Base-by-base conservation (phyloP, 1,284 basidiomycete genomes). In the Tausonia pullulans region DNA sequence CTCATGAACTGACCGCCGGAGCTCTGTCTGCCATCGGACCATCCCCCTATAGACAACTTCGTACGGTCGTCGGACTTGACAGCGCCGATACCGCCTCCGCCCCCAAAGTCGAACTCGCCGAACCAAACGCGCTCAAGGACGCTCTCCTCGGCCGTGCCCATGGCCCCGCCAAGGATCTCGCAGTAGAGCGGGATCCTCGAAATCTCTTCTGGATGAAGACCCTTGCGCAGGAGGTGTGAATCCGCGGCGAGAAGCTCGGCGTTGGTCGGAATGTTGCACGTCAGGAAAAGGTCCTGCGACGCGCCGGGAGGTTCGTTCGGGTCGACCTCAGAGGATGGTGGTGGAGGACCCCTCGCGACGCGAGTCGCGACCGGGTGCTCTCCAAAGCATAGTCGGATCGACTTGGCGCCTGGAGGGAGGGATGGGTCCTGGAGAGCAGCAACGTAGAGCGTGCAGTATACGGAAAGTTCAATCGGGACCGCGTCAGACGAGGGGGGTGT, bases 121-220 rank as follows among this genome's bases (percentile, higher is more conserved):
- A 61, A 65, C 64, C 64, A 65, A 14, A 65, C 54, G 8, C 64
- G 40, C 51, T 65, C 58, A 7, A 65, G 27, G 9, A 65, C 64
- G 13, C 44, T 10, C 59, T 61, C 64, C 27, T 27, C 27, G 27
- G 27, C 27, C 27, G 27, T 27, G 1, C 27, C 27, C 27, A 27
- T 27, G 4, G 49, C 16, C 43, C 39, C 39, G 41, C 57, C 56
- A 2, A 65, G 48, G 6, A 65, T 59, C 64, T 65, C 64, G 52
- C 59, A 61, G 39, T 56, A 60, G 9, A 65, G 41, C 3, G 50
- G 50, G 49, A 60, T 56, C 43, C 58, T 41, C 48, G 13, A n/a
- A 14, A 16, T 4, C 40, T 57, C 55, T 13, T 16, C 14, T 39
- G 16, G 46, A 5, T 63, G 39, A 11, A n/a, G 40, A 39, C 40